Conservation (phyloP, 208 protist genomes). For the Naegleria fowleri region DNA sequence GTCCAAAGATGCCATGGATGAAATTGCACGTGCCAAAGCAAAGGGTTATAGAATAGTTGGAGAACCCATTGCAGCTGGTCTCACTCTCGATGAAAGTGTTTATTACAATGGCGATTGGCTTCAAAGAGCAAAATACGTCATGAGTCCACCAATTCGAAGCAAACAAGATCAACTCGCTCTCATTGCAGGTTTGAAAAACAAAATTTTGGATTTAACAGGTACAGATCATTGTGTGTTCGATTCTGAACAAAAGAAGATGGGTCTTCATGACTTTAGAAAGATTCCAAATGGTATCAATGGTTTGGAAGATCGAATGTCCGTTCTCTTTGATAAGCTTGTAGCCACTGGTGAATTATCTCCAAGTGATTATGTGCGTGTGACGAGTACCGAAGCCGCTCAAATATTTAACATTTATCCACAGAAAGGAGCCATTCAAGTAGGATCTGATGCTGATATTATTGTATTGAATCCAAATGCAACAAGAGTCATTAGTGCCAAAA, state of each 20-base stretch:
- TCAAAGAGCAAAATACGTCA: neutral
- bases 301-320: conserved; percentile 61
- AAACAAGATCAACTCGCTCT: neutral
- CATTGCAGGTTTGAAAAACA: neutral
- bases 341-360: conserved; percentile 44
- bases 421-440: conserved; percentile 43
- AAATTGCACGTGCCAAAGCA: conserved; percentile 32
- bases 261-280: conserved; percentile 62
- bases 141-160: conserved; percentile 12
- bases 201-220: conserved; percentile 29
- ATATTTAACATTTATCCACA: conserved; percentile 68
- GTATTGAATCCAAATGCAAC: conserved; percentile 46
- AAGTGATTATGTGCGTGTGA: conserved; percentile 44
- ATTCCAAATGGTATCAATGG: conserved; percentile 66
- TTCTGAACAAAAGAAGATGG: conserved; percentile 59
- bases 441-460: conserved; percentile 16
- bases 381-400: conserved; percentile 51
- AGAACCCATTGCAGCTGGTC: neutral
- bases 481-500: conserved; percentile 51
- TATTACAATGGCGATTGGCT: neutral
- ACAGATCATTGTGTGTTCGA: conserved; percentile 62
- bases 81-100: neutral
- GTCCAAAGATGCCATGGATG: conserved; percentile 43
- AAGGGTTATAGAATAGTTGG: conserved; percentile 49
- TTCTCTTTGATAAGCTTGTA: conserved; percentile 59